Evolutionary conservation across 179 eudicot species (phyloP).

Genomic region (Nepenthes alata): DNA sequence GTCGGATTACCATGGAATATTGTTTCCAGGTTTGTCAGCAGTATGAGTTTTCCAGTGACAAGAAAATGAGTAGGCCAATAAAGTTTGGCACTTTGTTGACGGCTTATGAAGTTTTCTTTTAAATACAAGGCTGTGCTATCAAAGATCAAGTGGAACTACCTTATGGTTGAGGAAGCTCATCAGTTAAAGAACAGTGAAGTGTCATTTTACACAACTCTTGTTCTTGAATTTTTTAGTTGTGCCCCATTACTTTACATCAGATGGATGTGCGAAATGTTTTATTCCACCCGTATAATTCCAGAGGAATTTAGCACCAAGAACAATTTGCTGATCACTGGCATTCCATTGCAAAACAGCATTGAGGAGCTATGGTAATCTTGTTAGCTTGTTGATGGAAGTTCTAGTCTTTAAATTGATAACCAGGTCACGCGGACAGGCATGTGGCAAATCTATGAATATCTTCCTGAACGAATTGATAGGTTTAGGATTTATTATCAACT

Average conservation of each 20-base stretch:
- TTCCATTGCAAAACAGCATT: constrained; percentile 94
- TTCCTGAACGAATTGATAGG: too few species aligned
- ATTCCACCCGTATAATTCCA: background rate
- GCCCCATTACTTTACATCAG: background rate
- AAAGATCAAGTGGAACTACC: constrained; percentile 94
- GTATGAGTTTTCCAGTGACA: constrained; percentile 79
- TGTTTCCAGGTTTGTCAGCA: constrained; percentile 83
- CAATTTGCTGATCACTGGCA: constrained; percentile 95
- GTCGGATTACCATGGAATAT: too few species aligned
- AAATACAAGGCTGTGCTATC: constrained; percentile 88
- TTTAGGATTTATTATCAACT: too few species aligned
- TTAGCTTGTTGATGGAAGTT: constrained; percentile 4
- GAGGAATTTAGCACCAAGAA: constrained; percentile 99
- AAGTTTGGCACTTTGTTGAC: constrained; percentile 88
- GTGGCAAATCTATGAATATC: too few species aligned
- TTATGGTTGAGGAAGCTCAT: constrained; percentile 99
- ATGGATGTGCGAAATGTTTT: background rate
- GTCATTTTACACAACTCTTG: constrained; percentile 67
- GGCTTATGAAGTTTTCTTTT: constrained; percentile 82
- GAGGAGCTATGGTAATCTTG: constrained; percentile 84
- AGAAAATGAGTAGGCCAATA: constrained; percentile 43
- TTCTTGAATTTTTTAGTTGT: background rate
- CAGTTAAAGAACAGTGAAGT: constrained; percentile 96
- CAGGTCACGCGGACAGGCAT: background rate
- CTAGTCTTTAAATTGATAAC: background rate